Percentiles rank a stretch among this genome's conserved stretches.
Conservation (phyloP, 2,329 filamentous ascomycete species). For the Coleophoma crateriformis region DNA sequence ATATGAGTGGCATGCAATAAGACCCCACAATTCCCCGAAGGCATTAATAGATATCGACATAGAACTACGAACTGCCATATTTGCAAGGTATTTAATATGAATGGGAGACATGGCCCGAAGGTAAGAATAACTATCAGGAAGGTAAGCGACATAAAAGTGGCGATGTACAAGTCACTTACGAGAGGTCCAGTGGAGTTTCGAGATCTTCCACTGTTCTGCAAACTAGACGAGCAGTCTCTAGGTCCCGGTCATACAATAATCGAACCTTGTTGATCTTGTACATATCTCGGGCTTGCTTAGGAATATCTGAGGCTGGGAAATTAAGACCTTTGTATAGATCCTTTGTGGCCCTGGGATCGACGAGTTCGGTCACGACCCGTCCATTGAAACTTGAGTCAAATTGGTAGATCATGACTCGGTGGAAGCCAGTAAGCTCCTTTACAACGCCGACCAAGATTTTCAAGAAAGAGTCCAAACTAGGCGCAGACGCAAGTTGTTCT, state of each 20-base stretch:
- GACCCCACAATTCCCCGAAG: slow-evolving; percentile 79
- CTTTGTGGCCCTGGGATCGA: slow-evolving; percentile 72
- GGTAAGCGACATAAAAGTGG: background rate
- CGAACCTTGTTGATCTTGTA: slow-evolving; percentile 90
- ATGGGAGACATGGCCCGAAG: slow-evolving; percentile 88
- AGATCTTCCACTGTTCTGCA: slow-evolving; percentile 72
- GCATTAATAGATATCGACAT: slow-evolving; percentile 94
- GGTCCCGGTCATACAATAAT: slow-evolving; percentile 78
- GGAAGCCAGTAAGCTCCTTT: slow-evolving; percentile 86
- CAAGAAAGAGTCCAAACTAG: slow-evolving; percentile 65
- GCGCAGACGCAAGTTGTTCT: slow-evolving; percentile 72
- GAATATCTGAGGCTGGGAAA: slow-evolving; percentile 85
- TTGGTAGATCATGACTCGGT: slow-evolving; percentile 89
- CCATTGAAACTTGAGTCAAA: slow-evolving; percentile 82
- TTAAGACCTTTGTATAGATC: slow-evolving; percentile 84
- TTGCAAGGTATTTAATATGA: slow-evolving; percentile 77
- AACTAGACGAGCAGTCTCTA: slow-evolving; percentile 73
- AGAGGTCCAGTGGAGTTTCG: slow-evolving; percentile 68
- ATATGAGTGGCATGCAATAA: slow-evolving; percentile 83
- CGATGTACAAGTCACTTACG: slow-evolving; percentile 1
- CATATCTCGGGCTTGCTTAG: slow-evolving; percentile 77
- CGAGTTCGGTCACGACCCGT: slow-evolving; percentile 79
- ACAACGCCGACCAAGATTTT: slow-evolving; percentile 81
- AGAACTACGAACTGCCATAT: slow-evolving; percentile 89
- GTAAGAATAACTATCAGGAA: slow-evolving; percentile 61